Conservation (phyloP, 257 asterid genomes). For the Echites panduratus region DNA sequence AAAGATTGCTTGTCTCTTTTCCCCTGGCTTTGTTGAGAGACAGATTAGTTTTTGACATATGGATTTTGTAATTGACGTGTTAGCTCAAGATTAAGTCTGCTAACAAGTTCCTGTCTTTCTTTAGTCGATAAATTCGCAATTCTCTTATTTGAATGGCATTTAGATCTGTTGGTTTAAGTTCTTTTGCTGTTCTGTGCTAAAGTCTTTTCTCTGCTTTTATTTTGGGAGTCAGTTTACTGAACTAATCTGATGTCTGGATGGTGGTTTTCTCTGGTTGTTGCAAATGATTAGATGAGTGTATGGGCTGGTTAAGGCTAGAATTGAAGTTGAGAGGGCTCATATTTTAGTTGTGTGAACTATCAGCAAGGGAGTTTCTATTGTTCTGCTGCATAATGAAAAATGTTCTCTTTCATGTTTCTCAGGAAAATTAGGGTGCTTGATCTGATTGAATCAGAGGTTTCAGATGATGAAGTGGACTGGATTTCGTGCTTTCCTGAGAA, state of each 20-base stretch:
- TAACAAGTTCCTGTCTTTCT: background rate
- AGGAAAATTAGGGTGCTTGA: constrained; percentile 50
- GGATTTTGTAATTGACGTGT: background rate
- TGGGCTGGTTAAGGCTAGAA: background rate
- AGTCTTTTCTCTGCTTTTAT: background rate
- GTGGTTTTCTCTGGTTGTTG: background rate
- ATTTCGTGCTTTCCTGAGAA: constrained; percentile 42
- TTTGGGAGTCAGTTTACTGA: background rate
- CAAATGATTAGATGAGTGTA: background rate
- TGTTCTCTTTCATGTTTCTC: constrained; percentile 17
- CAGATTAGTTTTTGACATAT: background rate
- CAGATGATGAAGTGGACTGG: constrained; percentile 50
- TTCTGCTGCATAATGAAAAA: background rate
- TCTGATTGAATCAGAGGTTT: constrained; percentile 36
- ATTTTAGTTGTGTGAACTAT: background rate
- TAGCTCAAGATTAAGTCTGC: background rate
- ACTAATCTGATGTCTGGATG: background rate
- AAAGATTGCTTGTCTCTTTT: background rate
- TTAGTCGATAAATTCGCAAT: background rate
- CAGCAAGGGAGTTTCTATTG: background rate
- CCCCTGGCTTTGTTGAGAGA: background rate
- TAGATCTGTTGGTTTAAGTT: background rate
- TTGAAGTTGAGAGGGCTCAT: background rate
- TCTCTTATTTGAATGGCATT: background rate
- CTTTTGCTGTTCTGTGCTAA: background rate